Base-by-base conservation (phyloP, 257 asterid species). In the Forsythia suspensa region DNA sequence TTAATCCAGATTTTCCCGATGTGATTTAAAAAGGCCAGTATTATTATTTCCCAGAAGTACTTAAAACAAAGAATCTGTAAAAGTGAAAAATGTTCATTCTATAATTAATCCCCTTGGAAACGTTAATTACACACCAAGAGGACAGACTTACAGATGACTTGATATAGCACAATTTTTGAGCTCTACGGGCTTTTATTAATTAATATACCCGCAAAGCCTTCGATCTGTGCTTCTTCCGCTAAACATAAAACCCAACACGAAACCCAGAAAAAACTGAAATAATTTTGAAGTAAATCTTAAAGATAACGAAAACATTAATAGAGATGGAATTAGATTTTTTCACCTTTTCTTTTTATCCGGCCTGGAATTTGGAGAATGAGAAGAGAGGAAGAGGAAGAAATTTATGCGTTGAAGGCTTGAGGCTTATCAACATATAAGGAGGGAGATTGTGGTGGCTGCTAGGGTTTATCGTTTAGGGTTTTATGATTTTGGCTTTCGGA, bases 41-140 rank as follows among this genome's bases (percentile, higher is more conserved):
- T 48, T 13, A 13, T 48, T 48, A 15, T 57, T n/a, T 6, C 65
- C 29, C 5, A n/a, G 12, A 6, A 36, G 13, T 18, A 42, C 4
- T 18, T 4, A 29, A 48, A 66, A 61, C 10, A 34, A 71, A 63
- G 9, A 21, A 48, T 41, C 4, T 5, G 8, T 67, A 41, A 39
- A n/a, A 37, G 4, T 8, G 46, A 73, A 24, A 67, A 71, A 71
- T 85, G 76, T 85, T n/a, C 73, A 70, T 75, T 80, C 82, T 41
- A 81, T 41, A 55, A 85, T 59, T 38, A 85, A 57, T 75, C 85
- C 83, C 42, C 85, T 39, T 63, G 73, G n/a, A 2, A 13, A 44
- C 55, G 38, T 12, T 21, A 76, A 74, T 21, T 38, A 34, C 8
- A 36, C 37, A 37, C 39, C 72, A 76, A 83, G 81, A 79, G 82